Conservation (phyloP, 768 basidiomycete species). For the Leccinum fibrillosum region DNA sequence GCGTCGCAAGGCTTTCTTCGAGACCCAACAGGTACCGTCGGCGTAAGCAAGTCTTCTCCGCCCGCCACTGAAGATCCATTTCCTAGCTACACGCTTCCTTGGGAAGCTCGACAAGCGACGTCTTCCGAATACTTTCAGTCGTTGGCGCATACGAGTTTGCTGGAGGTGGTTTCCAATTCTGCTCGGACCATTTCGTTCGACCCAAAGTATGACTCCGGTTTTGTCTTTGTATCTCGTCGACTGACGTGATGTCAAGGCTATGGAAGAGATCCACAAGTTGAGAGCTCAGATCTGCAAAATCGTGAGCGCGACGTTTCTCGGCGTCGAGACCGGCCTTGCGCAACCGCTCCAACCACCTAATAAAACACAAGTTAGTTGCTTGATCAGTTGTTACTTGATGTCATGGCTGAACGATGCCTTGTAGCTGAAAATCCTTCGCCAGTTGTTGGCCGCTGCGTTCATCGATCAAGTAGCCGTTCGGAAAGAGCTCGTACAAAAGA, state of each 20-base stretch:
- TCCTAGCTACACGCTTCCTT: slow-evolving; percentile 71
- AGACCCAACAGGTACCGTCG: slow-evolving; percentile 66
- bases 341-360: slow-evolving; percentile 73
- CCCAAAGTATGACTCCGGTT: slow-evolving; percentile 57
- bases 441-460: slow-evolving; percentile 84
- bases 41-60: background rate
- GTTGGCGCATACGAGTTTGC: slow-evolving; percentile 96
- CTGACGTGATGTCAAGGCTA: slow-evolving; percentile 55
- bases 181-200: slow-evolving; percentile 84
- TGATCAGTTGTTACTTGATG: background rate
- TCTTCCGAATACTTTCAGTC: slow-evolving; percentile 87
- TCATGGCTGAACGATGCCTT: slow-evolving; percentile 4
- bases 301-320: slow-evolving; percentile 74
- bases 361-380: slow-evolving; percentile 61
- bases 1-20: slow-evolving; percentile 76
- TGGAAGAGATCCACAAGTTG: slow-evolving; percentile 98
- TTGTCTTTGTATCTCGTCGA: background rate
- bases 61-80: background rate
- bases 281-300: slow-evolving; percentile 86
- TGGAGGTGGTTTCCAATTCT: slow-evolving; percentile 77
- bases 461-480: slow-evolving; percentile 95
- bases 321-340: slow-evolving; percentile 54
- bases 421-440: slow-evolving; percentile 86
- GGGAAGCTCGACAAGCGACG: slow-evolving; percentile 78
- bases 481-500: slow-evolving; percentile 71